Evolutionary conservation across 2,329 filamentous ascomycete species (phyloP).

Genomic region (Xylaria multiplex): DNA sequence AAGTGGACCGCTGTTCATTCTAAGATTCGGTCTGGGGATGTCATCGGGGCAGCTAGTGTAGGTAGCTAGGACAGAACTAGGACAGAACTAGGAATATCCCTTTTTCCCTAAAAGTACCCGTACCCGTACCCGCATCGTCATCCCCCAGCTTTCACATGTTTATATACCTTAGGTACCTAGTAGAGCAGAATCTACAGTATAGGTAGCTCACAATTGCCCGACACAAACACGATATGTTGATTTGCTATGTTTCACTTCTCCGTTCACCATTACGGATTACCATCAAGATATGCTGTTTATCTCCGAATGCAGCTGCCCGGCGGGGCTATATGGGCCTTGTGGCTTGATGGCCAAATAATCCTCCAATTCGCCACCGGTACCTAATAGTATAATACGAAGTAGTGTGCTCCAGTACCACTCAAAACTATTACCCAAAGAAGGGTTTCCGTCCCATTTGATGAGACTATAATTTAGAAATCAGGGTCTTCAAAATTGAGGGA

Average conservation of each 20-base stretch:
- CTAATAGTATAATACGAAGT: not conserved
- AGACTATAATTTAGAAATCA: conserved; percentile 3
- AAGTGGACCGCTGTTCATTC: conserved; percentile 13
- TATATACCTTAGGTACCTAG: not conserved
- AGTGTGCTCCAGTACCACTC: not conserved
- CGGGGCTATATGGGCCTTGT: conserved; percentile 1
- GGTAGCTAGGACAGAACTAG: not conserved
- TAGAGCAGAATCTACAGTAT: too few relatives aligned
- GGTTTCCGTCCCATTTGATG: conserved; percentile 9
- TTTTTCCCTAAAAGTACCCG: conserved; percentile 12
- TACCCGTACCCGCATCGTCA: conserved; percentile 2
- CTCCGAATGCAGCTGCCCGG: not conserved
- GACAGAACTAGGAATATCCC: conserved; percentile 11
- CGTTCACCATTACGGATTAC: not conserved
- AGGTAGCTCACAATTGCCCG: not conserved
- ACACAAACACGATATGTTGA: not conserved
- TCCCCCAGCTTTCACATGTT: conserved; percentile 30
- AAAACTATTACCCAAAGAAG: not conserved
- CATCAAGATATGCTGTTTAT: not conserved
- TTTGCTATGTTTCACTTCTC: not conserved
- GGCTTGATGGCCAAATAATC: conserved; percentile 17
- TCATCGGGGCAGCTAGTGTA: conserved; percentile 9
- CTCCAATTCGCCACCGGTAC: not conserved
- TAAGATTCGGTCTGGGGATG: conserved; percentile 31
- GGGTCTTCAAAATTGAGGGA: conserved; percentile 16